Conservation (phyloP, 495 filamentous ascomycete genomes). For the Neurospora tetraspora region DNA sequence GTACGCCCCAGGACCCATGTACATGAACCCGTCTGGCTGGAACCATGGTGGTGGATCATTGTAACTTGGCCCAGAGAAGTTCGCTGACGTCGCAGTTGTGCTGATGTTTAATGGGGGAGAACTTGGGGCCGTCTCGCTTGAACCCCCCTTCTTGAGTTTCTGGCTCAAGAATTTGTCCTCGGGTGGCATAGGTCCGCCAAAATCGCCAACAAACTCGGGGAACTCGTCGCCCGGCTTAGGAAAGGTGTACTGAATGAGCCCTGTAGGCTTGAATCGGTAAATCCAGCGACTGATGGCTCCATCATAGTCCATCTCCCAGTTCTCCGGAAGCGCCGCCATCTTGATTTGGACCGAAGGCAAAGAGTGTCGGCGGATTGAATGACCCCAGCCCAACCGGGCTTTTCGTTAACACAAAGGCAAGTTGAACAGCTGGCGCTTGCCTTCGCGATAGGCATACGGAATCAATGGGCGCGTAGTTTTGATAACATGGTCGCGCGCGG, state of each 20-base stretch:
- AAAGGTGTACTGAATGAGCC: constrained; percentile 37
- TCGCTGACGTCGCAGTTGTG: constrained; percentile 1
- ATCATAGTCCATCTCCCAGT: constrained; percentile 41
- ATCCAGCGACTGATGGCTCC: constrained; percentile 32
- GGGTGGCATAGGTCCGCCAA: constrained; percentile 23
- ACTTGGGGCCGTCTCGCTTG: background rate
- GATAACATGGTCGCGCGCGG: background rate
- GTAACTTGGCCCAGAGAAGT: constrained; percentile 1
- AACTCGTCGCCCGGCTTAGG: constrained; percentile 41
- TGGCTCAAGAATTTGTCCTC: constrained; percentile 28
- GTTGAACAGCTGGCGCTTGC: background rate
- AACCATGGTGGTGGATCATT: constrained; percentile 14
- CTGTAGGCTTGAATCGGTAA: constrained; percentile 36
- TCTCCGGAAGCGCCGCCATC: constrained; percentile 32
- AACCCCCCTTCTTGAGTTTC: constrained; percentile 19
- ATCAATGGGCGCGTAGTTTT: background rate
- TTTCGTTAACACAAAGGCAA: background rate
- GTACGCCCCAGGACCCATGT: constrained; percentile 28
- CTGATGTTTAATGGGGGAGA: background rate
- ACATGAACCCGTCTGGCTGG: constrained; percentile 34
- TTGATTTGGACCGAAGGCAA: background rate
- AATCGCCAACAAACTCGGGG: constrained; percentile 31
- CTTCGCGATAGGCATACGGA: background rate
- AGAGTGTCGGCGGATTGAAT: background rate
- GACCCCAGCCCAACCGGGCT: background rate